These are phyloP conservation scores for Echria macrotheca DNA, from an alignment of 495 filamentous ascomycete genomes.

Conservation along the genomic window DNA sequence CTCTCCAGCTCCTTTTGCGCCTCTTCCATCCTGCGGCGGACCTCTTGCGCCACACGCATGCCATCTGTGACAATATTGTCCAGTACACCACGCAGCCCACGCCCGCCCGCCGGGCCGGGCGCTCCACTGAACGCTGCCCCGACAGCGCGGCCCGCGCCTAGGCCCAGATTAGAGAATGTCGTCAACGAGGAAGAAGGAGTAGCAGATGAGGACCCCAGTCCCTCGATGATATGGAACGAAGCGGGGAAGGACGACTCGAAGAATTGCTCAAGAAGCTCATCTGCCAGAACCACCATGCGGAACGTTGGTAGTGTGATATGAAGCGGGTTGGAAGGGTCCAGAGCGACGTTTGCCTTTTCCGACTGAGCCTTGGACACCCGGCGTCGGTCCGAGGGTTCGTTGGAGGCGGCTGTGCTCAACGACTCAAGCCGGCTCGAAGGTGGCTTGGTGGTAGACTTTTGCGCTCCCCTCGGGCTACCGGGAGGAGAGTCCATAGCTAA, in stretches of 20 bases:
- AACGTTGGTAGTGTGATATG: constrained; percentile 97
- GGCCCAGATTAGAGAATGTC: constrained; percentile 68
- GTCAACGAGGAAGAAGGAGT: constrained; percentile 57
- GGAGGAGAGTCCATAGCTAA: constrained; percentile 46
- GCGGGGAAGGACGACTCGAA: constrained; percentile 78
- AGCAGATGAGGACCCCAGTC: constrained; percentile 25
- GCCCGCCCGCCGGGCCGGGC: constrained; percentile 47
- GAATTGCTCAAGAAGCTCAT: constrained; percentile 91
- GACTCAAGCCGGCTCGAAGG: constrained; percentile 21
- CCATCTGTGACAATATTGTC: constrained; percentile 97
- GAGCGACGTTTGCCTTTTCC: constrained; percentile 72
- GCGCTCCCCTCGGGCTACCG: constrained; percentile 32
- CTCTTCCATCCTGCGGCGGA: constrained; percentile 87
- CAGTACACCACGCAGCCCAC: constrained; percentile 82
- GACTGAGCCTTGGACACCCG: constrained; percentile 50
- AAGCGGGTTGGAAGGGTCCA: constrained; percentile 86
- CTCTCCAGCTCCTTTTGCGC: constrained; percentile 79
- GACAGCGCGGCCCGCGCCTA: constrained; percentile 39
- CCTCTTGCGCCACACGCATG: constrained; percentile 89
- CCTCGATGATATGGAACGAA: constrained; percentile 53
- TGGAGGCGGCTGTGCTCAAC: constrained; percentile 5
- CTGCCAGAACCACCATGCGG: constrained; percentile 95
- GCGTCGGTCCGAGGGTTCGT: constrained; percentile 20
- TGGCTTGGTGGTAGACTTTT: constrained; percentile 22
- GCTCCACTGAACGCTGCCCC: constrained; percentile 27